Conservation (phyloP, 2,329 filamentous ascomycete genomes). For the Amesomyces nigricolor region DNA sequence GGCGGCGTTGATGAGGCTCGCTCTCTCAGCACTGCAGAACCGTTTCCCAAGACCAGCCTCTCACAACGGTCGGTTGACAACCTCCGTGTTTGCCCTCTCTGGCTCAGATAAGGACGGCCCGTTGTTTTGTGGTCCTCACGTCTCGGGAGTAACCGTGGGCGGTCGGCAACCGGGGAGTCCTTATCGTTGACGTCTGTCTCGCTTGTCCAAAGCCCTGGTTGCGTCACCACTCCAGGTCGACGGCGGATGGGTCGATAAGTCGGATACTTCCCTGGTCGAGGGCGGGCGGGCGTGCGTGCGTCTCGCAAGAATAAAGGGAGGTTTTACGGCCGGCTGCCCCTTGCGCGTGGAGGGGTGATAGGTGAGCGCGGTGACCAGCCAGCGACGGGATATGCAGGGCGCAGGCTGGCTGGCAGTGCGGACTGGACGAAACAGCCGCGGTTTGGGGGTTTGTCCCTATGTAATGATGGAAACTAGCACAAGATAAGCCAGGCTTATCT, state of each 20-base stretch:
- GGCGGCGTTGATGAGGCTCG: not conserved
- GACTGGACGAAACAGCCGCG: conserved; percentile 15
- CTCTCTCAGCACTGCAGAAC: conserved; percentile 1
- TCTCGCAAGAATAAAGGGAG: not conserved
- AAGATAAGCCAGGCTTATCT: conserved; percentile 55
- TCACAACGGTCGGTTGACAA: not conserved
- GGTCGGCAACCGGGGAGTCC: conserved; percentile 1
- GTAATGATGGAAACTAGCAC: conserved; percentile 49
- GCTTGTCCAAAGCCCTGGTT: not conserved
- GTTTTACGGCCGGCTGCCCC: not conserved
- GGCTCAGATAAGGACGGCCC: not conserved
- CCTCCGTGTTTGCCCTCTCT: not conserved
- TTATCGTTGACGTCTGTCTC: conserved; percentile 15
- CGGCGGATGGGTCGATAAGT: not conserved
- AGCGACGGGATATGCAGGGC: conserved; percentile 13
- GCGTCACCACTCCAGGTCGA: not conserved
- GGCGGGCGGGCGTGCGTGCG: not conserved
- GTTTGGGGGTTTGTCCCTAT: conserved; percentile 31
- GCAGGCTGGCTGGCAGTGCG: conserved; percentile 15
- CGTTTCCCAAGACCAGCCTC: conserved; percentile 2
- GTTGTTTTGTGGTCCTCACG: not conserved
- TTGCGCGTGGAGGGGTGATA: conserved; percentile 1
- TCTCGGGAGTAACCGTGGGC: not conserved
- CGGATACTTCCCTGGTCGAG: too few species aligned
- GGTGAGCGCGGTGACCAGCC: not conserved